These are phyloP conservation scores for Hyphopichia buzzinii DNA, from an alignment of 1,139 yeast genomes.

Conservation along the genomic window DNA sequence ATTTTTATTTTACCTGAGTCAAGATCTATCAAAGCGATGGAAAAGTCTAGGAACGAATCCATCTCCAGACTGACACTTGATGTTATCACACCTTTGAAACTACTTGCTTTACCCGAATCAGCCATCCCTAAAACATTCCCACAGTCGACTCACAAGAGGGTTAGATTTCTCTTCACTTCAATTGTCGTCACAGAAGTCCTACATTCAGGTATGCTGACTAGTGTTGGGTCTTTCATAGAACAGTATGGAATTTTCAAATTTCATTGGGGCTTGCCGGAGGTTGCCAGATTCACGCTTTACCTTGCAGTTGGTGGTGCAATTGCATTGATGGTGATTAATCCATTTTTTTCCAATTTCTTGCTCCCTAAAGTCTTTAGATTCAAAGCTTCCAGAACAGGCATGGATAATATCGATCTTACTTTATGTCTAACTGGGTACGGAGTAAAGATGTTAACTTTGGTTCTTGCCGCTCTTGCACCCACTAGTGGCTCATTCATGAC, in stretches of 20 bases:
- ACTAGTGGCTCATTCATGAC: slow-evolving; percentile 16
- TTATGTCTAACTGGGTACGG: slow-evolving; percentile 23
- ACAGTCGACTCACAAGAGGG: slow-evolving; percentile 4
- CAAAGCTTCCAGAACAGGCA: slow-evolving; percentile 30
- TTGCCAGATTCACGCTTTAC: slow-evolving; percentile 58
- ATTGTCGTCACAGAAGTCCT: slow-evolving; percentile 24
- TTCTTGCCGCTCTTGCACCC: slow-evolving; percentile 18
- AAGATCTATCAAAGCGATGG: slow-evolving; percentile 43
- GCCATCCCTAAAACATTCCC: neutral
- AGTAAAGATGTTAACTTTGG: slow-evolving; percentile 3
- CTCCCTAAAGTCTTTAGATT: slow-evolving; percentile 28
- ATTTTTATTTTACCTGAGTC: slow-evolving; percentile 57
- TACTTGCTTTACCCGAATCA: slow-evolving; percentile 36
- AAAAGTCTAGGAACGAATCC: slow-evolving; percentile 43
- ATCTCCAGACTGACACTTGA: slow-evolving; percentile 9
- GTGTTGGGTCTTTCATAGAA: slow-evolving; percentile 18
- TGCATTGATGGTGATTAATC: slow-evolving; percentile 30
- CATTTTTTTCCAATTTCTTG: slow-evolving; percentile 28
- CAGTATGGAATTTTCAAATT: slow-evolving; percentile 56
- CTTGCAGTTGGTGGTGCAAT: slow-evolving; percentile 44
- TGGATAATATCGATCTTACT: slow-evolving; percentile 57
- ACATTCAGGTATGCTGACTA: neutral
- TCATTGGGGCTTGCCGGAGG: slow-evolving; percentile 55
- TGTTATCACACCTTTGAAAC: slow-evolving; percentile 47
- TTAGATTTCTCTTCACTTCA: slow-evolving; percentile 39